These are phyloP conservation scores for Leccinum disarticulatum DNA, from an alignment of 768 basidiomycete genomes.

Conservation along the genomic window DNA sequence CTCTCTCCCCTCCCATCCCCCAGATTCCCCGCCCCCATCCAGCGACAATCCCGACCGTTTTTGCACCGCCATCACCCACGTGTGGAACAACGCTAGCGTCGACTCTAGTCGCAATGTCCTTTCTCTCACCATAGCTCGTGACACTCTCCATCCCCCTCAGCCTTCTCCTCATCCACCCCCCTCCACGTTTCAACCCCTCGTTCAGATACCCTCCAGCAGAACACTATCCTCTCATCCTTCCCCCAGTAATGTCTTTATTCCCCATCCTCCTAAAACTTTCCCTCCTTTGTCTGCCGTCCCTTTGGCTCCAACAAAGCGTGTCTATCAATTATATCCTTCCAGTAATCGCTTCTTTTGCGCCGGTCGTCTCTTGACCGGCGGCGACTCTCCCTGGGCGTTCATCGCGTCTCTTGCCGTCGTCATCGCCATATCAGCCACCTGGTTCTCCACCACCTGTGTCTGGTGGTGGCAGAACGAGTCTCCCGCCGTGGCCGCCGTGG, in stretches of 20 bases:
- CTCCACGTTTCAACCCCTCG: slow-evolving; percentile 23
- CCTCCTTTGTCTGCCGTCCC: slow-evolving; percentile 39
- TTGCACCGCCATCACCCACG: slow-evolving; percentile 52
- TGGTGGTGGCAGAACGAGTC: slow-evolving; percentile 61
- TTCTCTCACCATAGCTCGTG: slow-evolving; percentile 4
- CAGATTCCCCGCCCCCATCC: background rate
- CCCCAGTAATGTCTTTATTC: slow-evolving; percentile 29
- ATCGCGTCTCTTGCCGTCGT: slow-evolving; percentile 59
- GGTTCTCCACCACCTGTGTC: slow-evolving; percentile 71
- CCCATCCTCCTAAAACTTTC: slow-evolving; percentile 30
- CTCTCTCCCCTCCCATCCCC: too few relatives aligned
- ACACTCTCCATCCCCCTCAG: slow-evolving; percentile 1
- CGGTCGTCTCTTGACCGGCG: slow-evolving; percentile 78
- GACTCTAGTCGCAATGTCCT: slow-evolving; percentile 44
- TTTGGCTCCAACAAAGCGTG: slow-evolving; percentile 39
- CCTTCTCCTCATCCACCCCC: slow-evolving; percentile 10
- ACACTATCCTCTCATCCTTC: slow-evolving; percentile 27
- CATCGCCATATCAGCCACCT: slow-evolving; percentile 70
- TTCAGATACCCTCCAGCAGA: slow-evolving; percentile 26
- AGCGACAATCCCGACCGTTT: background rate
- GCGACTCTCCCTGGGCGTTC: slow-evolving; percentile 85
- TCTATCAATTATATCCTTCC: slow-evolving; percentile 67
- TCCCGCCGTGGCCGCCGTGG: slow-evolving; percentile 65
- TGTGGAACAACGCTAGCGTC: slow-evolving; percentile 52
- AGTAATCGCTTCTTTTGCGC: slow-evolving; percentile 73